Evolutionary conservation across 2,329 filamentous ascomycete species (phyloP).

Genomic region (Xylariaceae sp.): DNA sequence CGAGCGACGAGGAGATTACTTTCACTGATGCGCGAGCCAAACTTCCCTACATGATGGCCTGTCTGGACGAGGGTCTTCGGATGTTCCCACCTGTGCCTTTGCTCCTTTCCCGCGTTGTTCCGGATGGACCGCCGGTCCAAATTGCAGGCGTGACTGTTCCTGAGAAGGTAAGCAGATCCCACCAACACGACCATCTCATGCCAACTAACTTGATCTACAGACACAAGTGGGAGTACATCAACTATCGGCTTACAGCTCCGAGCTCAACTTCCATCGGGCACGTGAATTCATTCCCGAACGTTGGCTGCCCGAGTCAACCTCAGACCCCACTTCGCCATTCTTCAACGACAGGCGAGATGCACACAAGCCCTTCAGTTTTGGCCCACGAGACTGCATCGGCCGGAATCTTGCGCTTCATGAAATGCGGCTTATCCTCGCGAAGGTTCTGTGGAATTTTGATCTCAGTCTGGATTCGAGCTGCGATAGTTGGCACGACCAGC

Average conservation of each 20-base stretch:
- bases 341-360: slow-evolving; percentile 23
- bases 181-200: not conserved
- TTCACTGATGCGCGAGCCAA: slow-evolving; percentile 32
- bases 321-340: slow-evolving; percentile 22
- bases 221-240: slow-evolving; percentile 25
- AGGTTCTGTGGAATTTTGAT: slow-evolving; percentile 26
- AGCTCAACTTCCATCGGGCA: slow-evolving; percentile 23
- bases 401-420: slow-evolving; percentile 25
- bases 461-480: slow-evolving; percentile 19
- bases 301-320: slow-evolving; percentile 22
- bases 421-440: slow-evolving; percentile 27
- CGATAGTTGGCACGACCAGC: slow-evolving; percentile 22
- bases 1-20: slow-evolving; percentile 41
- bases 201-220: slow-evolving; percentile 5
- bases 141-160: slow-evolving; percentile 23
- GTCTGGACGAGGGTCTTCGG: slow-evolving; percentile 23
- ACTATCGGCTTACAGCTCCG: slow-evolving; percentile 23
- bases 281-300: slow-evolving; percentile 23
- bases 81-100: slow-evolving; percentile 25
- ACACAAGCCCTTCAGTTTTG: slow-evolving; percentile 24
- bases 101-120: slow-evolving; percentile 19
- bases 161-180: slow-evolving; percentile 15
- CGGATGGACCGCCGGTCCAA: slow-evolving; percentile 17
- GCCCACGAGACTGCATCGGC: slow-evolving; percentile 23
- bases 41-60: slow-evolving; percentile 24